These are phyloP conservation scores for Paramecium tetraurelia DNA, from an alignment of 73 alveolate species.

Conservation along the genomic window DNA sequence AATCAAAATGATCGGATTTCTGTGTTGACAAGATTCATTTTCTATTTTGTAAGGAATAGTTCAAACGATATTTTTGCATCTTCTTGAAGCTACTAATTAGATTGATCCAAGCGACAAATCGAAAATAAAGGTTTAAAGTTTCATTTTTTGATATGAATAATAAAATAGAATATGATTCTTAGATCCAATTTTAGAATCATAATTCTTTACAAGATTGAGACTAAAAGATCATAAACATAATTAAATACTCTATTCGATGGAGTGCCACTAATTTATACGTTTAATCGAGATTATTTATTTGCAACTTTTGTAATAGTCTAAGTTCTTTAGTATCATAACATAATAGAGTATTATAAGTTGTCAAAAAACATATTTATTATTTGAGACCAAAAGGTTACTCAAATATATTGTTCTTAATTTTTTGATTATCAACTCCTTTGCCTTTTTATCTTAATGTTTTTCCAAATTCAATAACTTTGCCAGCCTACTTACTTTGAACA, in stretches of 20 bases:
- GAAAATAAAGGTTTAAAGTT: not conserved
- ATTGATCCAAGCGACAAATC: not conserved
- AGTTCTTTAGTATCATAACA: not conserved
- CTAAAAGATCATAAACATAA: not conserved
- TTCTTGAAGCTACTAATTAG: not conserved
- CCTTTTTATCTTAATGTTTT: not conserved
- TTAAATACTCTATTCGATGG: not conserved
- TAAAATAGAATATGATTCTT: not conserved
- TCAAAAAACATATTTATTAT: not conserved
- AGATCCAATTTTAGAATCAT: not conserved
- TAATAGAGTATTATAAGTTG: not conserved
- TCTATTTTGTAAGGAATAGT: not conserved
- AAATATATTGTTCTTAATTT: not conserved
- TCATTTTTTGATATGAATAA: not conserved
- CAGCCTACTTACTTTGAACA: not conserved
- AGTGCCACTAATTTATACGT: not conserved
- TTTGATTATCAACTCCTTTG: not conserved
- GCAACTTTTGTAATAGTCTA: not conserved
- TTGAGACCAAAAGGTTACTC: slow-evolving; percentile 6
- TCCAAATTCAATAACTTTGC: not conserved
- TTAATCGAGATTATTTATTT: not conserved
- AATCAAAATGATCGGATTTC: not conserved
- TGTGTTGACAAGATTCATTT: not conserved
- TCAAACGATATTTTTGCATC: not conserved
- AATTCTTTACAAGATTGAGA: not conserved